Evolutionary conservation across 805 yeast genomes (phyloP), one percentile per base, ranked within the genome.

Genomic region (Pichia californica): DNA sequence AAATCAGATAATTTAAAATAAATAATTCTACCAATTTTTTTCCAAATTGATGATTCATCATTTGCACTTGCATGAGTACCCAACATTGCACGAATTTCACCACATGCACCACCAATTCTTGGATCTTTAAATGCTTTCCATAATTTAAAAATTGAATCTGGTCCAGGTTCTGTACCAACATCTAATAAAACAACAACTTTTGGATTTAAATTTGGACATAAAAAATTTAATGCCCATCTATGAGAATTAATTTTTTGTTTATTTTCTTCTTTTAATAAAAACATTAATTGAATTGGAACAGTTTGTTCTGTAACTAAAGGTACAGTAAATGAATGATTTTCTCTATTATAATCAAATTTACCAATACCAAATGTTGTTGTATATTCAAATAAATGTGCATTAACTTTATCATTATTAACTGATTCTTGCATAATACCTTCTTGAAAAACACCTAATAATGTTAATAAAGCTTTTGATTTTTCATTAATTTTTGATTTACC

Each of bases 41-140:
- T 52, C 19, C 45, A 25, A 15, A 53, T n/a, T 16, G 58, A 47
- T n/a, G 48, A 47, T 21, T 61, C 64, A 50, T 59, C 64, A 38
- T 61, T 59, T 10, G 59, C 56, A 41, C 56, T 52, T 38, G 59
- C 50, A 34, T 54, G 57, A 29, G 49, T 51, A 9, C 66, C 66
- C 13, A 62, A 52, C 67, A 83, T 81, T 2, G 94, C 91, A 50
- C 81, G 79, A 64, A 91, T 89, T 62, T 91, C 98, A 49, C 98
- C 98, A 75, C 98, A 91, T 0, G 97, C 95, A 39, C 98, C 98
- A 11, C 95, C 98, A 26, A 91, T 94, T 46, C 77, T 77, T 2
- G 88, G 83, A 55, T 76, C 76, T 51, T 79, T 71, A 59, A 91
- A 91, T 28, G 89, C 76, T 59, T 81, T 79, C 97, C 97, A 91